phyloP scores from a whole-genome alignment of 208 protist genomes.

The Porcisia hertigi region DNA sequence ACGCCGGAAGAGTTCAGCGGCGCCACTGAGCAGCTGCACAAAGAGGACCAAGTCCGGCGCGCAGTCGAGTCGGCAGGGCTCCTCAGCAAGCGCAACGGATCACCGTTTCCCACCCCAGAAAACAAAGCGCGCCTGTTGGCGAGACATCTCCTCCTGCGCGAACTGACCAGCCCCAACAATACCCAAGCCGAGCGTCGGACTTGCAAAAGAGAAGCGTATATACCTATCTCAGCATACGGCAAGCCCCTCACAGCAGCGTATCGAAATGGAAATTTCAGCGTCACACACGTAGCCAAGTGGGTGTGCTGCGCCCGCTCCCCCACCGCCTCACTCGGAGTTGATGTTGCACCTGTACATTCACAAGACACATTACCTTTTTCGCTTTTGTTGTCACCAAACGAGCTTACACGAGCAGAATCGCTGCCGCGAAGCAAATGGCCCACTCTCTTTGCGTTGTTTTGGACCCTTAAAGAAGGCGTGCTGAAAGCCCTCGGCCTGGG shows the following conservation, averaged over 20 bases:
- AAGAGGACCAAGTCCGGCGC: slow-evolving; percentile 14
- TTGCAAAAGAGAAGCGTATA: slow-evolving; percentile 4
- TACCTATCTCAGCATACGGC: slow-evolving; percentile 5
- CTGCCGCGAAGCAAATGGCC: background rate
- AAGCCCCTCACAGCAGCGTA: slow-evolving; percentile 14
- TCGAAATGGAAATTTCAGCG: slow-evolving; percentile 15
- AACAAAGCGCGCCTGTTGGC: slow-evolving; percentile 18
- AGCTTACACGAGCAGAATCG: slow-evolving; percentile 3
- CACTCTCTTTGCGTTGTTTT: slow-evolving; percentile 23
- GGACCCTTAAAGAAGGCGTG: slow-evolving; percentile 41
- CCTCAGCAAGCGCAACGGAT: background rate
- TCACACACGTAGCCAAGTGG: slow-evolving; percentile 32
- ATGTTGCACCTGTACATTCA: slow-evolving; percentile 14
- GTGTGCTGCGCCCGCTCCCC: slow-evolving; percentile 20
- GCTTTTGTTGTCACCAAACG: background rate
- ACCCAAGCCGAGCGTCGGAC: background rate
- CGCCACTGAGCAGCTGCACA: background rate
- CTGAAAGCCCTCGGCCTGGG: slow-evolving; percentile 43
- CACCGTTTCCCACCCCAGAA: background rate
- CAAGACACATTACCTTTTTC: background rate
- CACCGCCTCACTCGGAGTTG: slow-evolving; percentile 20
- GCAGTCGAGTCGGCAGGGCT: slow-evolving; percentile 7
- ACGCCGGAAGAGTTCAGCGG: background rate
- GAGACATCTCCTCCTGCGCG: slow-evolving; percentile 11
- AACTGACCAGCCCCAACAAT: background rate